Base-by-base conservation (phyloP, 495 filamentous ascomycete genomes). In the Daldinia grandis region DNA sequence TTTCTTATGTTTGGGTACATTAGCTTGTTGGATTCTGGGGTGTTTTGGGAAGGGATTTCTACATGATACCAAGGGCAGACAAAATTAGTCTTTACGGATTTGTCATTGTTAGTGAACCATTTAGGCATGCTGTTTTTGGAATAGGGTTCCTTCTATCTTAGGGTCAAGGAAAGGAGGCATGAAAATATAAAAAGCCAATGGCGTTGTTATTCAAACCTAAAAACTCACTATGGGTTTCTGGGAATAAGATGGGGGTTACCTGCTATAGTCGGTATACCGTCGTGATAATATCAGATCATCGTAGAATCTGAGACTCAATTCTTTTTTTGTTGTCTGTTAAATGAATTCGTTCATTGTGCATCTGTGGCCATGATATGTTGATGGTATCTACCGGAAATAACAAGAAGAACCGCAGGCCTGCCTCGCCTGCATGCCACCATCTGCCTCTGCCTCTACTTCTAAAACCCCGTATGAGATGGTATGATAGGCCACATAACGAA, bases 291-390 rank as follows among this genome's bases (percentile, higher is more conserved):
- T 40, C 21, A 57, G 27, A 60, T 35, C 8, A 15, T 19, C 17
- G 25, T 25, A 30, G 1, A 30, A 5, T 51, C n/a, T 38, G 17
- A 56, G 28, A 53, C 49, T 37, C 3, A 33, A 33, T 33, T 10
- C 15, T 19, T 49, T 59, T 14, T 33, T 42, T 3, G 38, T 66
- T 17, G n/a, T 24, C 25, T 17, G 47, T 24, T 17, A 40, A 28
- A 54, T 30, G 58, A 72, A 66, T 66, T 66, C 59, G 60, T 72
- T 72, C 59, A 31, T 72, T 72, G 38, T 70, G 49, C 40, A 58
- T 66, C 9, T 58, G 24, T 44, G 37, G 30, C 42, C 37, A 1
- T 67, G 21, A 19, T 49, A 50, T 28, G 19, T 50, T 31, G 49
- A 56, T 62, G 66, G 66, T 69, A 69, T 69, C 66, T 64, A 64